These are phyloP conservation scores for Forsythia viridissima DNA, from an alignment of 257 asterid species.

Conservation along the genomic window DNA sequence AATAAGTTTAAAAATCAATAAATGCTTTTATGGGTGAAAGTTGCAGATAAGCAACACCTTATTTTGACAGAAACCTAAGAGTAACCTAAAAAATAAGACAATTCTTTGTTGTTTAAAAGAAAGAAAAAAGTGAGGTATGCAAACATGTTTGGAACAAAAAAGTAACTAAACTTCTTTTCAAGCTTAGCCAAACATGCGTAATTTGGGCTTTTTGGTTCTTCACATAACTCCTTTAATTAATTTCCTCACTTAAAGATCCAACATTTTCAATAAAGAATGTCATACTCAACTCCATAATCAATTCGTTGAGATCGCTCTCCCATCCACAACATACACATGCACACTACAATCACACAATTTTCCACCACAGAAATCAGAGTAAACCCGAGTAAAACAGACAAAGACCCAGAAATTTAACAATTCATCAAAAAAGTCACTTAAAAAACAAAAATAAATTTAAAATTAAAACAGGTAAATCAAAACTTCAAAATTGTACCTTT, in stretches of 20 bases:
- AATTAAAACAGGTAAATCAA: neutral
- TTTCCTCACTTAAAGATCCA: neutral
- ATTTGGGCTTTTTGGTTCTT: neutral
- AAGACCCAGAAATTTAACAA: neutral
- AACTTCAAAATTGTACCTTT: conserved; percentile 29
- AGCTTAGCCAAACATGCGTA: neutral
- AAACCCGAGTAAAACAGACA: neutral
- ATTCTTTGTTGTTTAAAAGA: neutral
- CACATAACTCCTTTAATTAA: neutral
- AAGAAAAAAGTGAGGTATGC: neutral
- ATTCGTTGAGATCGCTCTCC: neutral
- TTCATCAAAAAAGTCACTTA: neutral
- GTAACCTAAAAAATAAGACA: neutral
- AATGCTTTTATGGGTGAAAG: neutral
- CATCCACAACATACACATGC: neutral
- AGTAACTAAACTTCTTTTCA: neutral
- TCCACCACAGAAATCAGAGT: neutral
- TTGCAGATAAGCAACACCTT: neutral
- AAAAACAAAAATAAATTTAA: neutral
- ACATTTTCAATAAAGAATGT: neutral
- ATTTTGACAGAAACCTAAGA: neutral
- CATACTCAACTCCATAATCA: neutral
- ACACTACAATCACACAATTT: neutral
- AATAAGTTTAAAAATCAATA: neutral
- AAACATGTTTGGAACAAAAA: neutral